A percentile compares a stretch with the other conserved stretches of the same genome.
Evolutionary conservation across 768 basidiomycete genomes (phyloP).

Genomic region (Auricularia cornea): DNA sequence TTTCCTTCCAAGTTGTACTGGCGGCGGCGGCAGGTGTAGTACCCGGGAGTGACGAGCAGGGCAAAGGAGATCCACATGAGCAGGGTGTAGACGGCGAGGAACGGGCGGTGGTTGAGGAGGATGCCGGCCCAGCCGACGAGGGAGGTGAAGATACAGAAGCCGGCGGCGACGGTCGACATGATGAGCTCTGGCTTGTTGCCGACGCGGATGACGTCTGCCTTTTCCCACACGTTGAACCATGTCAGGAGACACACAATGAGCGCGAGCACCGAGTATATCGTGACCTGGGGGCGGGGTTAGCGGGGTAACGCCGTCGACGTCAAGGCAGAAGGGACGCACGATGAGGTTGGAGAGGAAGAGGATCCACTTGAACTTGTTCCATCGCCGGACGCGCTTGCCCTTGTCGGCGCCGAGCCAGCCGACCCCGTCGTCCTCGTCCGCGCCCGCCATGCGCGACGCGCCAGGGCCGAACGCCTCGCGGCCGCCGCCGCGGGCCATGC

Average conservation of each 20-base stretch:
- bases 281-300: slow-evolving; percentile 46
- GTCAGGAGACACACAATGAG: slow-evolving; percentile 62
- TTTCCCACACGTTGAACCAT: slow-evolving; percentile 67
- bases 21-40: slow-evolving; percentile 65
- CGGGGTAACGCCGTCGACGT: not conserved
- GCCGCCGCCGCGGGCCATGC: slow-evolving; percentile 49
- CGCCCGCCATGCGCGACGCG: slow-evolving; percentile 44
- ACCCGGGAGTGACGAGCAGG: slow-evolving; percentile 65
- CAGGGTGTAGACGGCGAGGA: slow-evolving; percentile 67
- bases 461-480: slow-evolving; percentile 53
- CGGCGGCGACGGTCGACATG: slow-evolving; percentile 58
- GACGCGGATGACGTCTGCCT: slow-evolving; percentile 63
- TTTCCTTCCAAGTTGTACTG: slow-evolving; percentile 79
- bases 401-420: slow-evolving; percentile 17
- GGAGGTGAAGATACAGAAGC: slow-evolving; percentile 52
- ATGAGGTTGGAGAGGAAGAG: slow-evolving; percentile 58
- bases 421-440: slow-evolving; percentile 50
- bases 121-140: slow-evolving; percentile 73
- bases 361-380: slow-evolving; percentile 83
- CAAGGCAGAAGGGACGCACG: slow-evolving; percentile 26
- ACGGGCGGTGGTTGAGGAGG: slow-evolving; percentile 74
- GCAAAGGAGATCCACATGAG: slow-evolving; percentile 67
- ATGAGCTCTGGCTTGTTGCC: slow-evolving; percentile 49
- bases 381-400: slow-evolving; percentile 40
- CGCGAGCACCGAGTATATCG: slow-evolving; percentile 49